Base-by-base conservation (phyloP, 345 rosid species). In the Arabidopsis suecica region DNA sequence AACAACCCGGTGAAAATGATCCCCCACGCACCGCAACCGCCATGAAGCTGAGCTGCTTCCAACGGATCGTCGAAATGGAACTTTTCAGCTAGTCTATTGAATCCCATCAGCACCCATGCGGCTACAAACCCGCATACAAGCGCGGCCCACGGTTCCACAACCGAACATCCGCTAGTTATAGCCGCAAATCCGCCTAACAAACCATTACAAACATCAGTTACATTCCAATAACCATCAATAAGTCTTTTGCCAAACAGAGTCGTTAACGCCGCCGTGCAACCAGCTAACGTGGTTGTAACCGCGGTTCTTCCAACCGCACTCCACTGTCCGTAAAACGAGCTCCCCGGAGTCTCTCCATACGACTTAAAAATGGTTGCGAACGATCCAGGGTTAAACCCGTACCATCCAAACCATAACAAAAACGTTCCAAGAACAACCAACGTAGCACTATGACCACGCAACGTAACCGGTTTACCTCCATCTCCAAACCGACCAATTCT, bases 31-130 rank as follows among this genome's bases (percentile, higher is more conserved):
- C 85, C 87, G 1, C 85, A 84, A 10, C 85, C 87, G 0, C 81
- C 85, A 18, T 84, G 84, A 32, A 84, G 82, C 63, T 84, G 85
- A 7, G 87, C 85, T 0, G 83, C 87, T 68, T 82, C 87, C 8
- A 82, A 42, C 0, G 84, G 87, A 74, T 84, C 87, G 16, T 84
- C 87, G 32, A 20, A 84, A 6, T 34, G 9, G 5, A 69, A 12
- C 49, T 23, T 80, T 8, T 82, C 84, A 0, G 87, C 85, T 4
- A 82, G 14, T 36, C 67, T 82, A 18, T 82, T 80, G 74, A 60
- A 80, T 13, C 84, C 84, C 16, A 75, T 82, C 0, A 84, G 68
- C 18, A 84, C 81, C 82, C 80, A 82, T 0, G 87, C 82, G 0
- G 83, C 85, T 2, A 80, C 77, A n/a, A 80, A 84, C 6, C 87